A percentile compares a stretch with the other conserved stretches of the same genome.
Conservation (phyloP, 192 early-diverging fungal genomes). For the Dispira parvispora region DNA sequence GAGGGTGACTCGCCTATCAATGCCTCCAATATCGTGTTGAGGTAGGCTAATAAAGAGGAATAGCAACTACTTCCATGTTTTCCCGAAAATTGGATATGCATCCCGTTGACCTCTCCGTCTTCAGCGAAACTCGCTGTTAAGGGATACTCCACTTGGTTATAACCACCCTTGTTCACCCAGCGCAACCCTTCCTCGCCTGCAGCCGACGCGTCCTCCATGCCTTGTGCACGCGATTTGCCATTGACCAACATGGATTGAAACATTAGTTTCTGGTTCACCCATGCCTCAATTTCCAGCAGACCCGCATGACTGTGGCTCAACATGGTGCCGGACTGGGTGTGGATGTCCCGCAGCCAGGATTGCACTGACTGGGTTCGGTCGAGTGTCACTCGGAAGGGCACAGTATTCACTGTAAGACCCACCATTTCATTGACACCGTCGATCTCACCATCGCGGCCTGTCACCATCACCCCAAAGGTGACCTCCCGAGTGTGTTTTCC, state of each 20-base stretch:
- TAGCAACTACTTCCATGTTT: neutral
- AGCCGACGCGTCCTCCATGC: neutral
- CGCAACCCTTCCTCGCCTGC: neutral
- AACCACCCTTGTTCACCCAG: neutral
- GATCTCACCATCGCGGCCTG: slow-evolving; percentile 1
- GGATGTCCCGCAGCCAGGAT: neutral
- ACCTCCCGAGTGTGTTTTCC: neutral
- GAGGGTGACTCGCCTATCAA: neutral
- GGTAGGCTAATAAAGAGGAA: neutral
- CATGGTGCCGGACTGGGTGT: neutral
- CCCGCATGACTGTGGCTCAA: neutral
- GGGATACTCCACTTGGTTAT: slow-evolving; percentile 3
- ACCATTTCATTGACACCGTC: slow-evolving; percentile 7
- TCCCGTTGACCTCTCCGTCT: neutral
- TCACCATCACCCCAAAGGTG: slow-evolving; percentile 5
- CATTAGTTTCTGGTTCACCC: neutral
- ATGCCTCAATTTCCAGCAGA: neutral
- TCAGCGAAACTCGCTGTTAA: slow-evolving; percentile 3
- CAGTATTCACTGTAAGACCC: slow-evolving; percentile 5
- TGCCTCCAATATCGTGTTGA: neutral
- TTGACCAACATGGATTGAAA: slow-evolving; percentile 5
- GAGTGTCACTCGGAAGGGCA: neutral
- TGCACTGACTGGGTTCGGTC: neutral
- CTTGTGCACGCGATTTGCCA: neutral
- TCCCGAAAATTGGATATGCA: neutral